Evolutionary conservation across 225 moss, liverwort and hornwort species (phyloP), one percentile per base, ranked within the genome.

Genomic region (Sphagnum contortum): DNA sequence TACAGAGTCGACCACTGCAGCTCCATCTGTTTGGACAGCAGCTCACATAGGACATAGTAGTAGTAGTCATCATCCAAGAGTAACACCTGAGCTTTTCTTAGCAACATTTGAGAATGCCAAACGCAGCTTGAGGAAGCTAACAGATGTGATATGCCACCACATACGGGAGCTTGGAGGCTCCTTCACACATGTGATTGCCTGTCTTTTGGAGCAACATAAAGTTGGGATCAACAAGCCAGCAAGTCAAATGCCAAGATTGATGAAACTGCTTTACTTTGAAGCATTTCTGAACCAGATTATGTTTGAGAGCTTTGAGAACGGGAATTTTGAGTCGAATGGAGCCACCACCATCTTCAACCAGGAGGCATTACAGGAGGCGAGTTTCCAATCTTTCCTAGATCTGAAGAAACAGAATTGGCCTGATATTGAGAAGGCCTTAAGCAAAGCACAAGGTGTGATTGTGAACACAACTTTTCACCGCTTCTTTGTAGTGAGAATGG

Each of bases 281-380:
- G 68, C 84, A 0, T 84, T 84, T 60, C 12, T 84, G 63, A 84
- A 75, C 69, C 84, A 78, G 66, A 68, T 84, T 56, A 75, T 84
- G 77, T 84, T 84, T 29, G 77, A 84, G 75, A 80, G 73, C 61
- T 84, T 84, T n/a, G 84, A 84, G 71, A 84, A 84, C 9, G 80
- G 64, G 0, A 78, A 54, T 12, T 84, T 80, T 46, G 84, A 80
- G 63, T 61, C 84, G 1, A 84, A 75, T 45, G 84, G 84, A 45
- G 77, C 80, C 8, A 79, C 80, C 14, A 70, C 73, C 0, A 73
- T 73, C 2, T 45, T 84, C 14, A 56, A 80, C 7, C 84, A 77
- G 4, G 65, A 8, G 6, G 65, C 71, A 1, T 75, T 84, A 3
- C 80, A 76, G 75, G 68, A 64, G 51, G 3, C 65, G 58, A 77